A percentile compares a stretch with the other conserved stretches of the same genome.
Evolutionary conservation across 2,329 filamentous ascomycete genomes (phyloP).

Genomic region (Colletotrichum sp.): DNA sequence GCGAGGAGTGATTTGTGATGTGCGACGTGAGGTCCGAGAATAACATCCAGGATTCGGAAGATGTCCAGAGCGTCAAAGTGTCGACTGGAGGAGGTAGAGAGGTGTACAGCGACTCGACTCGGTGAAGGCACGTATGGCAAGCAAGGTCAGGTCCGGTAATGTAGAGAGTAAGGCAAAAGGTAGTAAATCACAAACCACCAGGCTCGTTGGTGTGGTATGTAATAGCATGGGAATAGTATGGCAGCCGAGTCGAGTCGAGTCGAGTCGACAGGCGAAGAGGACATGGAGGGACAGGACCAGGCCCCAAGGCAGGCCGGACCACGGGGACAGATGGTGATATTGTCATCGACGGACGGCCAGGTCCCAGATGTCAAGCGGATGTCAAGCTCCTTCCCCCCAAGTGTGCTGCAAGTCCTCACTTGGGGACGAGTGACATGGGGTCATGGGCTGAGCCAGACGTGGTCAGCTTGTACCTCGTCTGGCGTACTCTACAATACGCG

Average conservation of each 20-base stretch:
- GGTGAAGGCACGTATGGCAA: neutral
- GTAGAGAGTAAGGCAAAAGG: neutral
- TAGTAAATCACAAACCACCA: neutral
- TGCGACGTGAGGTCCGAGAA: slow-evolving; percentile 19
- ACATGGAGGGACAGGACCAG: neutral
- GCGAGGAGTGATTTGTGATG: slow-evolving; percentile 2
- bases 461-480: slow-evolving; percentile 7
- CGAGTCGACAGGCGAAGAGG: neutral
- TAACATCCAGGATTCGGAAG: slow-evolving; percentile 14
- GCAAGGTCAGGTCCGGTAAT: neutral
- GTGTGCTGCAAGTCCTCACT: neutral
- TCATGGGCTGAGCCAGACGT: neutral
- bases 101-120: neutral
- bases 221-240: neutral
- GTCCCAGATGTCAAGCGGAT: neutral
- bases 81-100: neutral
- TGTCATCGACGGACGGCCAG: slow-evolving; percentile 1
- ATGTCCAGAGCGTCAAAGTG: neutral
- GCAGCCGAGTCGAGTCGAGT: neutral
- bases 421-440: neutral
- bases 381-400: neutral
- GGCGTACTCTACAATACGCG: neutral
- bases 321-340: slow-evolving; percentile 9
- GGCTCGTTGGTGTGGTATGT: neutral
- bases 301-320: neutral